These are phyloP conservation scores for Backusella macrospora DNA, from an alignment of 192 early-diverging fungal species.

Conservation along the genomic window DNA sequence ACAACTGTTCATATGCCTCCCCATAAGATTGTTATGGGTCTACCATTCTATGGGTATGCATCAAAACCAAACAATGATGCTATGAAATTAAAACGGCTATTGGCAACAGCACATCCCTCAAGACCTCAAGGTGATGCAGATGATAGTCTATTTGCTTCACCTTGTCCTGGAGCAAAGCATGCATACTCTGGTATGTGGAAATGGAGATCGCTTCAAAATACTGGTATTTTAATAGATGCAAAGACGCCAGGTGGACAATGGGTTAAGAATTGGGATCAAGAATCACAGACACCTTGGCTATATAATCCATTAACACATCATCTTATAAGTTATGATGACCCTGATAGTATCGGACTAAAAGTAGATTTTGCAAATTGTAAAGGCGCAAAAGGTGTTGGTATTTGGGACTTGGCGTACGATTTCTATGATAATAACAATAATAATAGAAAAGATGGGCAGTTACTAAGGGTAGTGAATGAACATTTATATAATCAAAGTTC, in stretches of 20 bases:
- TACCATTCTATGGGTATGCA: conserved; percentile 1
- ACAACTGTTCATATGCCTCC: background rate
- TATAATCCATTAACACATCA: conserved; percentile 60
- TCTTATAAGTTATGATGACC: conserved; percentile 75
- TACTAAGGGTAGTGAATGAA: background rate
- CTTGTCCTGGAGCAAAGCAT: background rate
- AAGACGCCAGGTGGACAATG: conserved; percentile 46
- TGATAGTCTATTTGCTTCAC: background rate
- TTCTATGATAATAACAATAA: background rate
- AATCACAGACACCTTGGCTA: conserved; percentile 71
- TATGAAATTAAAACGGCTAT: background rate
- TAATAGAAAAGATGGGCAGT: background rate
- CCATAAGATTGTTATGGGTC: conserved; percentile 15
- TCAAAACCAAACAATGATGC: background rate
- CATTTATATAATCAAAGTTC: conserved; percentile 4
- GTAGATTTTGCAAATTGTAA: conserved; percentile 56
- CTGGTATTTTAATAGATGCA: conserved; percentile 5
- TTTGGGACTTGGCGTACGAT: conserved; percentile 48
- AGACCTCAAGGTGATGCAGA: conserved; percentile 17
- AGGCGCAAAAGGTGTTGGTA: conserved; percentile 62
- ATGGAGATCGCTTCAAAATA: conserved; percentile 1
- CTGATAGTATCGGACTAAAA: conserved; percentile 58
- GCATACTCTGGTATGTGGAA: conserved; percentile 15
- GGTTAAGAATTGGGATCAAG: conserved; percentile 64
- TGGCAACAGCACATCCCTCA: background rate